Conservation (phyloP, 2,329 filamentous ascomycete species). For the Fusarium abutilonis region DNA sequence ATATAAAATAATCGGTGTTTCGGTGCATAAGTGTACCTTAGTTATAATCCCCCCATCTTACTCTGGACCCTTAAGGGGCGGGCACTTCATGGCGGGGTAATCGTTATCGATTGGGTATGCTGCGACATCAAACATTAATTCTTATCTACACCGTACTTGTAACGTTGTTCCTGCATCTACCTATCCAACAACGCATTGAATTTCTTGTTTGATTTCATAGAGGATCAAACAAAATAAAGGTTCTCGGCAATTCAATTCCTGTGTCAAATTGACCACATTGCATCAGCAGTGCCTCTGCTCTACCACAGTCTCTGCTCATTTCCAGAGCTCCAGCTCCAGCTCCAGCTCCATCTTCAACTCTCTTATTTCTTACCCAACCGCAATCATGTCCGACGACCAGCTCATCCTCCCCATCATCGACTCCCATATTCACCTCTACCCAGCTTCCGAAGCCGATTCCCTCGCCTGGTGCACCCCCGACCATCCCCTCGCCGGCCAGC, state of each 20-base stretch:
- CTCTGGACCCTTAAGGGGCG: neutral
- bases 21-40: neutral
- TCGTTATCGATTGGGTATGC: slow-evolving; percentile 12
- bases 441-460: slow-evolving; percentile 69
- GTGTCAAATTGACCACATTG: neutral
- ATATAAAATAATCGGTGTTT: neutral
- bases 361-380: slow-evolving; percentile 6
- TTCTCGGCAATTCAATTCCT: neutral
- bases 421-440: slow-evolving; percentile 91
- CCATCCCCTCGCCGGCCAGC: slow-evolving; percentile 69
- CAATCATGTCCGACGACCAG: slow-evolving; percentile 52
- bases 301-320: neutral
- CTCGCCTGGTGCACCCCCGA: slow-evolving; percentile 75
- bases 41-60: neutral
- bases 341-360: neutral
- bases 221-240: neutral
- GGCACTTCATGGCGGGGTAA: slow-evolving; percentile 36
- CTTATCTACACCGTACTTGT: slow-evolving; percentile 28
- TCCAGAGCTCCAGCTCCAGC: slow-evolving; percentile 7
- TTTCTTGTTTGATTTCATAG: neutral
- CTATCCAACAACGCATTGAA: neutral
- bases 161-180: slow-evolving; percentile 13
- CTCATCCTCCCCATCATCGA: slow-evolving; percentile 75
- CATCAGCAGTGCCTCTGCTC: neutral
- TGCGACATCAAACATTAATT: slow-evolving; percentile 5